Base-by-base conservation (phyloP, 805 yeast genomes). In the Cyberlindnera amylophila region DNA sequence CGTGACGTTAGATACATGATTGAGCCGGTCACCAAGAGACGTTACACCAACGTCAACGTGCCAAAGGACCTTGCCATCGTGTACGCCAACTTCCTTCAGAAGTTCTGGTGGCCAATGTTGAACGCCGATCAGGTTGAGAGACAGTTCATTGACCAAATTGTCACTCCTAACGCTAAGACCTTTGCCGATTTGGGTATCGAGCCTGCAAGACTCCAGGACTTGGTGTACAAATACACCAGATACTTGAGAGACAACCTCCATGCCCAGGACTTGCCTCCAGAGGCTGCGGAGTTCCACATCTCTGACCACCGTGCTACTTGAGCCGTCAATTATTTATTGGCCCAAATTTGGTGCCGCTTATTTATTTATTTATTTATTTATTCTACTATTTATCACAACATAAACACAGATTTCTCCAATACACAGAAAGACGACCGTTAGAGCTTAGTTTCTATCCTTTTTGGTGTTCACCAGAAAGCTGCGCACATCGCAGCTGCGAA, bases 91-190 rank as follows among this genome's bases (percentile, higher is more conserved):
- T 54, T 64, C 38, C 46, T 64, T 41, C 69, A 69, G 56, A 54
- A 52, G 34, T 57, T 71, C 44, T 72, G 75, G 75, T 62, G 70
- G 64, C 65, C 69, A 48, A 59, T 65, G 48, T 46, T 77, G 46
- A 82, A 80, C 56, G 77, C 86, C 21, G 96, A 87, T 63, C 81
- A 81, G 62, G 74, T 83, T 42, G 84, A 80, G 64, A 79, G 95
- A 67, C 79, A 80, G 64, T 72, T 75, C 55, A 71, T 83, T 45
- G 71, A 83, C 65, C 95, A 87, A 64, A 51, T 51, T 16, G 70
- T 81, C 47, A 85, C 81, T 57, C 72, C 75, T 24, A 58, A 61
- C 13, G 88, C 87, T 19, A 69, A 71, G 56, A 76, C 83, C 13
- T 86, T 82, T 63, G 67, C 65, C 27, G 93, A 86, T 58, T 73